Percentiles rank a stretch among this genome's conserved stretches.
Evolutionary conservation across 2,329 filamentous ascomycete genomes (phyloP).

Genomic region (Juglanconis juglandina): DNA sequence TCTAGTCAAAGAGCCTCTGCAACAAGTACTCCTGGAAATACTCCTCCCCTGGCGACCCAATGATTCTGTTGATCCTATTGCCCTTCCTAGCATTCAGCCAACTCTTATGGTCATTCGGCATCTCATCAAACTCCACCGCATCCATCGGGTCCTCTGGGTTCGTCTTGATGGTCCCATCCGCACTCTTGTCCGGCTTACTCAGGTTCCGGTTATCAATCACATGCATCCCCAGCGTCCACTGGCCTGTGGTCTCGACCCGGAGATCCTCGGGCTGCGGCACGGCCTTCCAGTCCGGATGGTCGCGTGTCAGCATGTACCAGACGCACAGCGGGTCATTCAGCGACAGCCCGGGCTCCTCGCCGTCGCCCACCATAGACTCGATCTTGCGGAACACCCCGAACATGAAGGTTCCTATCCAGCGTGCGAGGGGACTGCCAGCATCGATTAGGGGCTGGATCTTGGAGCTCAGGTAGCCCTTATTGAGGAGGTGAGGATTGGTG

Average conservation of each 20-base stretch:
- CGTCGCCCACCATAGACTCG: constrained; percentile 57
- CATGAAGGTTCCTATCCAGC: constrained; percentile 72
- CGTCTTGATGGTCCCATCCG: constrained; percentile 26
- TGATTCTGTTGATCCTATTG: constrained; percentile 76
- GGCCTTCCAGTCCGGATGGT: constrained; percentile 55
- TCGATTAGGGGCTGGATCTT: constrained; percentile 53
- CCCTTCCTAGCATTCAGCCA: constrained; percentile 75
- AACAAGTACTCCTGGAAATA: constrained; percentile 65
- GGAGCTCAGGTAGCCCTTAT: constrained; percentile 54
- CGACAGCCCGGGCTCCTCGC: constrained; percentile 56
- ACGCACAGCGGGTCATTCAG: constrained; percentile 77
- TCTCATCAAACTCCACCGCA: constrained; percentile 48
- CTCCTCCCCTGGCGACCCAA: constrained; percentile 64
- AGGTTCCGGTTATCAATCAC: constrained; percentile 70
- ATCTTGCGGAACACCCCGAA: constrained; percentile 68
- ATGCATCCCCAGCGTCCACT: constrained; percentile 94
- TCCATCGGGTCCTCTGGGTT: constrained; percentile 40
- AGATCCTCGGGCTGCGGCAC: constrained; percentile 70
- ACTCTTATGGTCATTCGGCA: constrained; percentile 66
- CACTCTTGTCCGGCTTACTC: constrained; percentile 45
- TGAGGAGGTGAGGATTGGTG: constrained; percentile 67
- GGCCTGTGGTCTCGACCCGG: constrained; percentile 81
- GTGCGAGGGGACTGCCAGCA: constrained; percentile 67
- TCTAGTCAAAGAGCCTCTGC: constrained; percentile 58
- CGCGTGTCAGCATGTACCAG: constrained; percentile 70